Evolutionary conservation across 495 filamentous ascomycete species (phyloP), one percentile per base, ranked within the genome.

Genomic region (Cudoniella acicularis): DNA sequence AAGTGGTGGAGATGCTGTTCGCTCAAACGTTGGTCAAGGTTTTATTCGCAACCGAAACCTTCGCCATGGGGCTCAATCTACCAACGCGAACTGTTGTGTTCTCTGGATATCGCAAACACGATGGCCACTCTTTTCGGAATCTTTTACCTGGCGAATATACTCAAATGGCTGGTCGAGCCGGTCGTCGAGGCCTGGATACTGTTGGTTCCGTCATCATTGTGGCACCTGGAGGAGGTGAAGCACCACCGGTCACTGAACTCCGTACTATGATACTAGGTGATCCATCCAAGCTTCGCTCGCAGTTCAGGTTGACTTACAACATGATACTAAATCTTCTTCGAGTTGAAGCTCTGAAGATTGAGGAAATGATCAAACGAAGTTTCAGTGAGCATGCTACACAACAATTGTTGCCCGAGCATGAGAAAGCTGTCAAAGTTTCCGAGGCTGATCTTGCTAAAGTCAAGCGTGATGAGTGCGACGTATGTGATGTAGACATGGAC

Each of bases 351-450:
- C 74, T 98, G 55, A 98, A 96, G 74, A 98, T 98, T 63, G 94
- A 98, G 72, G 94, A 98, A 73, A 98, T 98, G 94, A 98, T 98
- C 75, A 98, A 98, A 79, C 85, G 94, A 62, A 96, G 91, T 70
- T 98, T 98, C 80, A 96, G 91, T 57, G 94, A 98, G 72, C 94
- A 98, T 74, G 92, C 92, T n/a, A 97, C 95, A 0, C 95, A 98
- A 66, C 93, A 95, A 59, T 76, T 98, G 27, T 76, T 98, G 10
- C 94, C 94, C 0, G 91, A 96, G 71, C 92, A 97, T 62, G 93
- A 98, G 73, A 93, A 92, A 69, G 85, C 90, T 63, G 88, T 98
- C 46, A 91, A 93, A 67, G 64, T 96, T n/a, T 95, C 92, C 0
- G 91, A 98, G 69, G 90, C 89, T 1, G 92, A 94, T 70, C 75